Evolutionary conservation across 116 monocot species (phyloP).

Genomic region (Papilionanthe hybrid): DNA sequence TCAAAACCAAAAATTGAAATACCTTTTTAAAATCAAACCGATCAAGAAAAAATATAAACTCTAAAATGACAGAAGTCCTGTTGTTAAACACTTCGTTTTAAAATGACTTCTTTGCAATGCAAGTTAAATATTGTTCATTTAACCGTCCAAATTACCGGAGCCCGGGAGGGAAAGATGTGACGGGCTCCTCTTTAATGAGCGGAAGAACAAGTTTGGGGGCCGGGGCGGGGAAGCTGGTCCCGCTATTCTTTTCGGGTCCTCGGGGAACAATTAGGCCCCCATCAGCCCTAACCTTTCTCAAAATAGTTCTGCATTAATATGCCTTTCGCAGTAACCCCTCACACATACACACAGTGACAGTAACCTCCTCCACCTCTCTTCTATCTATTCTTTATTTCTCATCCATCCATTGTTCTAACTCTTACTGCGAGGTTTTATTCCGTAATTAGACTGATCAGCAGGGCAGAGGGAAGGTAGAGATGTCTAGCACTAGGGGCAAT

Average conservation of each 20-base stretch:
- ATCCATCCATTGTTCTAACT: neutral
- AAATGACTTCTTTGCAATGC: too few relatives aligned
- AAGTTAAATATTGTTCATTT: too few relatives aligned
- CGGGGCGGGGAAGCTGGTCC: too few relatives aligned
- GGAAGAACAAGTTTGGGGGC: too few relatives aligned
- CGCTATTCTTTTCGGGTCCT: neutral
- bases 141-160: too few relatives aligned
- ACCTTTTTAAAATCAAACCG: too few relatives aligned
- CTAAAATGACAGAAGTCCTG: too few relatives aligned
- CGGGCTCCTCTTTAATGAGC: too few relatives aligned
- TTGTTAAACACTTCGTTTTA: too few relatives aligned
- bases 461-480: neutral
- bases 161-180: too few relatives aligned
- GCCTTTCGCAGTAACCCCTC: neutral
- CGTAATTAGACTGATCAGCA: neutral
- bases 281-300: neutral
- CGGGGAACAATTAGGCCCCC: neutral
- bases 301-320: neutral
- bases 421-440: neutral
- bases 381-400: neutral
- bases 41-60: too few relatives aligned
- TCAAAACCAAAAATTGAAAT: too few relatives aligned
- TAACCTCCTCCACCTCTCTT: neutral
- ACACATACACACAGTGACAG: neutral
- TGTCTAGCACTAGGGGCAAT: neutral